These are phyloP conservation scores for Kuraishia ogatae DNA, from an alignment of 805 yeast genomes.

Conservation along the genomic window DNA sequence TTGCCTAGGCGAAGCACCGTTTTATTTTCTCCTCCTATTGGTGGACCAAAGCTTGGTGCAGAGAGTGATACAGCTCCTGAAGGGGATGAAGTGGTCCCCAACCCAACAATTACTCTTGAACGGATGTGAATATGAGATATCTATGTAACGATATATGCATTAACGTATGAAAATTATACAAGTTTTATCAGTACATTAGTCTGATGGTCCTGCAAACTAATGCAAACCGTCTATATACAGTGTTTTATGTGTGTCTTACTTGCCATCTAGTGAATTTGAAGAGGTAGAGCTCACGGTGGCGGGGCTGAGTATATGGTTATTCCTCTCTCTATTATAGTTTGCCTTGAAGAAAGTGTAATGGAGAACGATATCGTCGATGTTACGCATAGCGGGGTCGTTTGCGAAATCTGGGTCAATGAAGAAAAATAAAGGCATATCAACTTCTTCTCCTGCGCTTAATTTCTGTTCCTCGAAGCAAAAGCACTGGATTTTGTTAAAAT, in stretches of 20 bases:
- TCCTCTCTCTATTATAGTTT: slow-evolving; percentile 18
- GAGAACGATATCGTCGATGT: slow-evolving; percentile 80
- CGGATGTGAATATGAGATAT: background rate
- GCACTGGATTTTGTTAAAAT: slow-evolving; percentile 95
- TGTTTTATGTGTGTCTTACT: no score
- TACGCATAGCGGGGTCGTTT: slow-evolving; percentile 85
- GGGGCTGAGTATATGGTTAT: background rate
- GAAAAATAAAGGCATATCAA: slow-evolving; percentile 97
- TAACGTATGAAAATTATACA: background rate
- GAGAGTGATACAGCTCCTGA: background rate
- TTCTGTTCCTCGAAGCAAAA: slow-evolving; percentile 97
- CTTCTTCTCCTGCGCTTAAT: slow-evolving; percentile 91
- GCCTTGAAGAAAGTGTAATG: slow-evolving; percentile 89
- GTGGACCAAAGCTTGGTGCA: background rate
- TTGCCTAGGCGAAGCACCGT: background rate
- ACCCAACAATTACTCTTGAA: background rate
- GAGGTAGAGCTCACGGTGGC: background rate
- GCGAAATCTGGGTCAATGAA: slow-evolving; percentile 95
- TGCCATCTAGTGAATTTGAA: background rate
- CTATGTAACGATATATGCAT: background rate
- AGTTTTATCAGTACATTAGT: background rate
- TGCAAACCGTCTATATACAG: background rate
- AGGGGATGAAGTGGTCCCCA: background rate
- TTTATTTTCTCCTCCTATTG: background rate
- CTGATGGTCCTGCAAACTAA: background rate